Base-by-base conservation (phyloP, 208 protist genomes). In the Acanthamoeba healyi region DNA sequence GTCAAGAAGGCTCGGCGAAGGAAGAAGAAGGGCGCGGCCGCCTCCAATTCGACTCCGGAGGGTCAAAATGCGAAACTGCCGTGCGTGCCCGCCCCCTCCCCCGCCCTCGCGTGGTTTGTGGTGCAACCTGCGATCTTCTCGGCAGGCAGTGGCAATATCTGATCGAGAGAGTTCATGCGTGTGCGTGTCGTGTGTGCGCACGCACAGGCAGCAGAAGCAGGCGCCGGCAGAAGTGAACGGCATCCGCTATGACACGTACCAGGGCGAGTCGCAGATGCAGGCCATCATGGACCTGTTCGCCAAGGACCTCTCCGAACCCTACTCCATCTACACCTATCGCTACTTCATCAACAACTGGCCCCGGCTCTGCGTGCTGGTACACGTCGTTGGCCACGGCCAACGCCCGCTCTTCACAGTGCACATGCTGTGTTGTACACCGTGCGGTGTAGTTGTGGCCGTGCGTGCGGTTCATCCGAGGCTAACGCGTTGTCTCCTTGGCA, bases 311-410 rank as follows among this genome's bases (percentile, higher is more conserved):
- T 98, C 98, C 32, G 99, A 99, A 96, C 99, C 99, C 19, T 99
- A 99, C 96, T 99, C 98, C 92, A 98, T 99, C 88, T 99, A 99
- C 95, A 99, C 99, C 0, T 99, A 99, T 96, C 96, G 99, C 93
- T 99, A 99, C 96, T 99, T 99, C 96, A 97, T 99, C 94, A 98
- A 99, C 96, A 97, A 98, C 65, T 99, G 99, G 98, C 99, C 99
- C 26, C 95, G 99, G 34, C 97, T 99, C 10, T 99, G 98, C 89
- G 96, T 99, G 26, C 96, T 99, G 40, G 98, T 87, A 61, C 54
- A 1, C 49, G 7, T 1, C 19, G 19, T 22, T 56, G 51, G 2
- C 24, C 3, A 1, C 0, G 54, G 1, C 19, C 51, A n/a, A n/a
- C n/a, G n/a, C n/a, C n/a, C n/a, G n/a, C n/a, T n/a, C n/a, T n/a